Evolutionary conservation across 139 green algal genomes (phyloP).

Genomic region (Picochlorum sp.): DNA sequence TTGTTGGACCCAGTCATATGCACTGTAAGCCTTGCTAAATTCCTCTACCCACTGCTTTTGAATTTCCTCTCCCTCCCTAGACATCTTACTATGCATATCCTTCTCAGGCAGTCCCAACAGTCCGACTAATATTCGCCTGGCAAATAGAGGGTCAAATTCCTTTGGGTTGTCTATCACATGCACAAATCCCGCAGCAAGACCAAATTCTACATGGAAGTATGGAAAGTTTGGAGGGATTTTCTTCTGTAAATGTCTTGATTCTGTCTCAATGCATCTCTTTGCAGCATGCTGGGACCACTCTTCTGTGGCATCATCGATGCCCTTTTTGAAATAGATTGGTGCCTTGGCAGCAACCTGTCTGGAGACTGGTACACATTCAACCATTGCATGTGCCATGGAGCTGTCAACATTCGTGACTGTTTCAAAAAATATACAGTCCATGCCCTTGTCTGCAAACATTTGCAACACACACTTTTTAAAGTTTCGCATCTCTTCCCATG

Average conservation of each 20-base stretch:
- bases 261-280: conserved; percentile 85
- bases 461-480: conserved; percentile 97
- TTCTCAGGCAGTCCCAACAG: conserved; percentile 76
- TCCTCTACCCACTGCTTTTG: conserved; percentile 56
- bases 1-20: conserved; percentile 80
- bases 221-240: conserved; percentile 90
- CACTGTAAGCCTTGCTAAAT: conserved; percentile 65
- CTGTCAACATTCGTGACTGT: conserved; percentile 48
- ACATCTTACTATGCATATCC: conserved; percentile 47
- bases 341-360: conserved; percentile 25
- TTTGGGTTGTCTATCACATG: conserved; percentile 93
- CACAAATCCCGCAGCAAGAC: conserved; percentile 60
- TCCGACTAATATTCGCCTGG: conserved; percentile 63
- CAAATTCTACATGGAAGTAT: conserved; percentile 89
- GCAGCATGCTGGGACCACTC: conserved; percentile 91
- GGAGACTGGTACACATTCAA: conserved; percentile 78
- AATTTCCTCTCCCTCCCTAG: conserved; percentile 22
- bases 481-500: conserved; percentile 92
- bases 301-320: conserved; percentile 74
- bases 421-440: conserved; percentile 81
- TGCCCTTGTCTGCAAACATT: conserved; percentile 56
- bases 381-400: conserved; percentile 54
- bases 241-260: conserved; percentile 69
- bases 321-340: conserved; percentile 41
- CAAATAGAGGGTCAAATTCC: conserved; percentile 68